phyloP scores from a whole-genome alignment of 2,329 filamentous ascomycete species.

The Colletotrichum cordylinicola region DNA sequence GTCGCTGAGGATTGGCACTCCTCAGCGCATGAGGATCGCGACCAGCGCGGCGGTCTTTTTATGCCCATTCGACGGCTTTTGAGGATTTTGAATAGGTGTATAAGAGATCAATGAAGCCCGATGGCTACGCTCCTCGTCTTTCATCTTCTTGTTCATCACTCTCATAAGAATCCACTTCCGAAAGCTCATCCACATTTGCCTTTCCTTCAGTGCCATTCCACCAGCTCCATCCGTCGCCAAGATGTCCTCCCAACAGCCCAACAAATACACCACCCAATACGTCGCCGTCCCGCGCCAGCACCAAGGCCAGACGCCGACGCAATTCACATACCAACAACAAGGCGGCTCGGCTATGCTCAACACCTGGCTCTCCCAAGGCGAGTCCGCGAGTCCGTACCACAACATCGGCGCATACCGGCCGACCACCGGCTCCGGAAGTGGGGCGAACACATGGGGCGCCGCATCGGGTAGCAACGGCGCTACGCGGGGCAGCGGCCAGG shows the following conservation, averaged over 20 bases:
- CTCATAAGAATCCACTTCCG: not conserved
- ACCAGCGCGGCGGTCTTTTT: not conserved
- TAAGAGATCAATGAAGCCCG: too few species aligned
- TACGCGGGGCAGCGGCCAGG: not conserved
- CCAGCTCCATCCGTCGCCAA: not conserved
- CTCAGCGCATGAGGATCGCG: not conserved
- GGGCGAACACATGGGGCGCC: not conserved
- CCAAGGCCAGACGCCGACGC: not conserved
- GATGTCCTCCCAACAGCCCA: not conserved
- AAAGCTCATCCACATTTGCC: not conserved
- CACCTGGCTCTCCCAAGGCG: not conserved
- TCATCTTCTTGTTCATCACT: not conserved
- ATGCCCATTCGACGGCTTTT: accelerated
- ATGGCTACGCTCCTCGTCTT: too few species aligned
- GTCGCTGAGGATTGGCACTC: not conserved
- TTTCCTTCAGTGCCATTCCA: not conserved
- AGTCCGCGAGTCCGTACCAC: not conserved
- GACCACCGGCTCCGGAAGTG: not conserved
- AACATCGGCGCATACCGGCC: not conserved
- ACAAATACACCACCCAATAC: not conserved
- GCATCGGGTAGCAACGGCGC: slow-evolving; percentile 2
- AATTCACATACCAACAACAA: not conserved
- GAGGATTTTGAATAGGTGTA: not conserved
- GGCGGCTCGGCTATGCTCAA: not conserved
- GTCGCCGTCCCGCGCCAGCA: not conserved